phyloP scores from a whole-genome alignment of 345 rosid species.

The Eucalyptus rudis region DNA sequence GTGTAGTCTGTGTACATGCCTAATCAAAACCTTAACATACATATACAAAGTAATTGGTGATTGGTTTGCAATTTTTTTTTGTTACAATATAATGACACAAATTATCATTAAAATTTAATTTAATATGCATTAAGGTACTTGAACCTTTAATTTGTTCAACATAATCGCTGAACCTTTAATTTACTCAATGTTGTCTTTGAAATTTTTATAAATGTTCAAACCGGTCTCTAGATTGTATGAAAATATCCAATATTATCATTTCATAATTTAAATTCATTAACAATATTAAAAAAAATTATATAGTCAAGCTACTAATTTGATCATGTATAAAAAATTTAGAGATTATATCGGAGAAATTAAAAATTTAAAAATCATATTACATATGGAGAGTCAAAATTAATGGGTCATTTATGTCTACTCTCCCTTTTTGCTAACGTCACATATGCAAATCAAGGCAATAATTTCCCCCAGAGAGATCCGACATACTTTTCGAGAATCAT shows the following conservation, averaged over 20 bases:
- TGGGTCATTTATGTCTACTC: background rate
- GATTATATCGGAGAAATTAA: accelerated
- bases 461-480: background rate
- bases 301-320: accelerated
- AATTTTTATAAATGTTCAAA: too few relatives aligned
- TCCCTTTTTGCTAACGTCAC: accelerated
- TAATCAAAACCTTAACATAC: too few relatives aligned
- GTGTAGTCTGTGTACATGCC: background rate
- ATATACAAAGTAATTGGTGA: too few relatives aligned
- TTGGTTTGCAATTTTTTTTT: too few relatives aligned
- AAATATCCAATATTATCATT: accelerated
- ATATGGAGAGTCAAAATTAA: background rate
- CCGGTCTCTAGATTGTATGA: accelerated
- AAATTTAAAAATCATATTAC: accelerated
- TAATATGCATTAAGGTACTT: accelerated
- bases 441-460: background rate
- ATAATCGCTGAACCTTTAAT: too few relatives aligned
- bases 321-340: accelerated
- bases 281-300: too few relatives aligned
- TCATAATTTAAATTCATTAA: too few relatives aligned
- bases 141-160: too few relatives aligned
- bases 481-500: background rate
- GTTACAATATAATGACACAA: accelerated
- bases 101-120: accelerated
- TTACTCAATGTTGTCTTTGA: accelerated